phyloP scores from a whole-genome alignment of 2,329 filamentous ascomycete genomes.

The Aspergillus puulaauensis region DNA sequence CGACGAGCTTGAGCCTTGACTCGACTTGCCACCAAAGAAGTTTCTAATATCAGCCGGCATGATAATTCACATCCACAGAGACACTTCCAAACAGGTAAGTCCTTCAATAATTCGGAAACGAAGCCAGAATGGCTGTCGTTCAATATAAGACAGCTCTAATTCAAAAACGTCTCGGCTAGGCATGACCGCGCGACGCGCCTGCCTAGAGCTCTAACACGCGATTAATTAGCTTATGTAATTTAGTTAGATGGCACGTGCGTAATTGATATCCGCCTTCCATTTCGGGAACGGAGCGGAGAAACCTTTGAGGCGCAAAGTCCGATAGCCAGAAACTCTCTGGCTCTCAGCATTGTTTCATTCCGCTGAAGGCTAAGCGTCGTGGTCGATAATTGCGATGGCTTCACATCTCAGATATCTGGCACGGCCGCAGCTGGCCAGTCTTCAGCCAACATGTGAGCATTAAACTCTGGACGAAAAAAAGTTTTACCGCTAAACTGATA shows the following conservation, averaged over 20 bases:
- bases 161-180: constrained; percentile 7
- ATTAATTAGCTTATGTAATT: constrained; percentile 26
- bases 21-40: constrained; percentile 81
- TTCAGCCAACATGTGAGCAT: constrained; percentile 36
- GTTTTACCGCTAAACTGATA: neutral
- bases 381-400: constrained; percentile 29
- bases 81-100: neutral
- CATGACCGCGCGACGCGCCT: constrained; percentile 32
- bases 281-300: constrained; percentile 22
- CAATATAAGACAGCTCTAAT: neutral
- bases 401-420: constrained; percentile 36
- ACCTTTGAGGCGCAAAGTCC: constrained; percentile 17
- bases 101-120: neutral
- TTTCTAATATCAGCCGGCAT: constrained; percentile 87
- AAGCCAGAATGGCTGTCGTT: neutral
- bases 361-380: neutral
- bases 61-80: constrained; percentile 10
- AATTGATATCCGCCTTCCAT: constrained; percentile 13
- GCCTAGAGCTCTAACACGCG: constrained; percentile 9
- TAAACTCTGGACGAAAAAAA: neutral
- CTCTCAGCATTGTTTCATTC: constrained; percentile 10
- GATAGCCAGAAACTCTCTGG: constrained; percentile 21
- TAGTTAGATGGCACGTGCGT: constrained; percentile 24
- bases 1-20: constrained; percentile 54
- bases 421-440: constrained; percentile 34